phyloP scores from a whole-genome alignment of 345 rosid genomes.

The Zanthoxylum bungeanum region DNA sequence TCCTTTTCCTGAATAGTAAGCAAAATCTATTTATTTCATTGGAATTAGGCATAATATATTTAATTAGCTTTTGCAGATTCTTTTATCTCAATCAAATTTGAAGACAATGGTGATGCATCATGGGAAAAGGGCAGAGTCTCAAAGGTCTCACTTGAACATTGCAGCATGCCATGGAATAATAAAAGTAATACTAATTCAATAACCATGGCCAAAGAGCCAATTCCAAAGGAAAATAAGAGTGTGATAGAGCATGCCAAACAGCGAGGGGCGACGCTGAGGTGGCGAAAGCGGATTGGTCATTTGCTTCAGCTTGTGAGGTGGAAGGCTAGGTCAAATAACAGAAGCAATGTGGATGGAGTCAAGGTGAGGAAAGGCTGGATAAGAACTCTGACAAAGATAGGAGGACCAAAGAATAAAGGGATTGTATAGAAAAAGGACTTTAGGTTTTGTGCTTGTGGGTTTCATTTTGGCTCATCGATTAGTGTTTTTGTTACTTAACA shows the following conservation, averaged over 20 bases:
- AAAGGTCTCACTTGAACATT: conserved; percentile 48
- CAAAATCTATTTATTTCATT: background rate
- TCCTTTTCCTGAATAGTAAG: background rate
- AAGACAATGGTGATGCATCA: conserved; percentile 73
- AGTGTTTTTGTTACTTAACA: conserved; percentile 5
- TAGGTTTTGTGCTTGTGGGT: background rate
- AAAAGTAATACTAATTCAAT: background rate
- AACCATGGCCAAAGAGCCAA: background rate
- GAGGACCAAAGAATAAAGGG: conserved; percentile 45
- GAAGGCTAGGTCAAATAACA: conserved; percentile 57
- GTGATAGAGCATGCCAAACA: conserved; percentile 67
- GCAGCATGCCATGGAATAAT: conserved; percentile 18
- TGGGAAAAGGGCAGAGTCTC: conserved; percentile 78
- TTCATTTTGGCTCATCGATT: background rate
- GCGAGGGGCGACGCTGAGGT: conserved; percentile 61
- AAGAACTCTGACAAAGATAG: conserved; percentile 77
- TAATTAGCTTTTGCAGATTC: conserved; percentile 52
- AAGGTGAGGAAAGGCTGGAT: conserved; percentile 86
- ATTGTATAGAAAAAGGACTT: conserved; percentile 3
- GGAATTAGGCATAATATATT: background rate
- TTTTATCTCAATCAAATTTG: conserved; percentile 89
- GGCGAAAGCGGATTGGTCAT: conserved; percentile 88
- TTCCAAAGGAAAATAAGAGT: conserved; percentile 11
- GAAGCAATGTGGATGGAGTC: conserved; percentile 63
- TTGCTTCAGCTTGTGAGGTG: conserved; percentile 70